Evolutionary conservation across 805 yeast species (phyloP), one percentile per base, ranked within the genome.

Genomic region (Maudiozyma saulgeensis): DNA sequence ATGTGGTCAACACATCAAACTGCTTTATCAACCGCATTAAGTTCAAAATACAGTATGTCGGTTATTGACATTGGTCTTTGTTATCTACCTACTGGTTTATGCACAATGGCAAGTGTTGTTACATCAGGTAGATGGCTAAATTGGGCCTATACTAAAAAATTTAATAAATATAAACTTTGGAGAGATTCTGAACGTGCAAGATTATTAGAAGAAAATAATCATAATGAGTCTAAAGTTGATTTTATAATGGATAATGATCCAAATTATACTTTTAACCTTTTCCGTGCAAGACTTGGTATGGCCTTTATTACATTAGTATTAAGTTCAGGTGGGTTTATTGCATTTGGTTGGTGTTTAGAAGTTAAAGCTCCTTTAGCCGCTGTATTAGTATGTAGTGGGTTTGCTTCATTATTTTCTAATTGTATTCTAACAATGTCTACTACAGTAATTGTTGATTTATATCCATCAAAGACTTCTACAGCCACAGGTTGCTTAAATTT

Each of bases 261-360:
- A 38, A 53, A 56, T 55, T 57, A 67, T 63, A 68, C 72, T 9
- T 80, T 83, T 58, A 76, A 83, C 58, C 71, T 81, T 37, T 72
- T 80, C 48, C 67, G 67, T 44, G 77, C 84, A 0, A 72, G 93
- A 51, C 58, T 84, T 11, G 67, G 71, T n/a, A 69, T 76, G 8
- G 69, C 72, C 6, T 59, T 68, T 9, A 51, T 72, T 16, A 77
- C 84, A 3, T 62, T 78, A 2, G 39, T 67, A 2, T 37, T 71
- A 1, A 54, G 78, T 6, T 59, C 76, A 3, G 54, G 64, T 26
- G 71, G 71, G 0, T 72, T 75, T 8, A 56, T 77, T 0, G 51
- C 82, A 26, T 84, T 76, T 63, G 95, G 95, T 1, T 87, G 96
- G 95, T 78, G 87, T 52, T 58, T 87, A 13, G 70, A 77, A 35